Percentiles rank a stretch among this genome's conserved stretches.
phyloP scores from a whole-genome alignment of 148 eudicot species.

The Rhododendron vialii region DNA sequence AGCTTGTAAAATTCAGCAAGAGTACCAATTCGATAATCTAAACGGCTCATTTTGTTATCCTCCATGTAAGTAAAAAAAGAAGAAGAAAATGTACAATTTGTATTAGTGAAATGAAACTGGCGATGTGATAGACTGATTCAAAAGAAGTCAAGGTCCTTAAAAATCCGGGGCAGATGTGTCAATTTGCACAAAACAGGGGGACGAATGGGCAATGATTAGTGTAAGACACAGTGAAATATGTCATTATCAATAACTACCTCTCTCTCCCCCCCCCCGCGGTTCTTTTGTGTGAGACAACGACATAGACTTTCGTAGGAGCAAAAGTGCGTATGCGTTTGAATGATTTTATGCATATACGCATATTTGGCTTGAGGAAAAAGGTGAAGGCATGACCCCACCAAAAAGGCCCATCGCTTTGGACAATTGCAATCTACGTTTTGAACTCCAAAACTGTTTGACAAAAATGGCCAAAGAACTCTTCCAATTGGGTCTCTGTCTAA shows the following conservation, averaged over 20 bases:
- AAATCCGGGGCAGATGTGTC: not conserved
- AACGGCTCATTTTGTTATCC: too few species aligned
- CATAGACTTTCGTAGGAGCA: not conserved
- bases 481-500: constrained; percentile 31
- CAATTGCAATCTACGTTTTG: constrained; percentile 38
- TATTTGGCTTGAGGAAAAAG: constrained; percentile 9
- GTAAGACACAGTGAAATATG: constrained; percentile 17
- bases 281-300: not conserved
- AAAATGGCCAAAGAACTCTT: constrained; percentile 36
- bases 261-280: too few species aligned
- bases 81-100: too few species aligned
- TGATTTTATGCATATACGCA: not conserved
- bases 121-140: not conserved
- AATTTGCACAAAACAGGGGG: not conserved
- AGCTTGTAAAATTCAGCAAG: too few species aligned
- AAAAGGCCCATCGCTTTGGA: constrained; percentile 33
- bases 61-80: too few species aligned
- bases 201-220: constrained; percentile 5
- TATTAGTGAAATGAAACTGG: too few species aligned
- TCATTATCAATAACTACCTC: constrained; percentile 9
- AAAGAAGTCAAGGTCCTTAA: not conserved
- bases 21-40: not conserved
- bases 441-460: constrained; percentile 43
- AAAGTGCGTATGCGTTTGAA: not conserved
- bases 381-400: constrained; percentile 43